Evolutionary conservation across 2,329 filamentous ascomycete species (phyloP).

Genomic region (Fusarium guadeloupense): DNA sequence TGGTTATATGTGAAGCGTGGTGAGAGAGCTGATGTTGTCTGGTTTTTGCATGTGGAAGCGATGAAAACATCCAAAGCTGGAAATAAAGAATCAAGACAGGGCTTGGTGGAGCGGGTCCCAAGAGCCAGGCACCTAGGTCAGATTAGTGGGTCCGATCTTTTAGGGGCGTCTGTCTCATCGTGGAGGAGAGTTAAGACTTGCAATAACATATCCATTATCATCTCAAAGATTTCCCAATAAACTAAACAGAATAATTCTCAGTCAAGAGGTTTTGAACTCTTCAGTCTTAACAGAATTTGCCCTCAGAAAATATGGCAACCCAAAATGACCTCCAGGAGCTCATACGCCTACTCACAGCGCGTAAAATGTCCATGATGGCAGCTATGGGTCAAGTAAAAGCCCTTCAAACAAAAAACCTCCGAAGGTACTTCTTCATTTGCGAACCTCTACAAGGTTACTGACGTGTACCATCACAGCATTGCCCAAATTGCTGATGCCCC

Average conservation of each 20-base stretch:
- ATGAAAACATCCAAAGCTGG: conserved; percentile 14
- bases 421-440: conserved; percentile 55
- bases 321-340: conserved; percentile 70
- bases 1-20: not conserved
- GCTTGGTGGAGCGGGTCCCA: conserved; percentile 38
- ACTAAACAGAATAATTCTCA: too few species aligned
- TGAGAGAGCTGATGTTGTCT: not conserved
- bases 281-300: too few species aligned
- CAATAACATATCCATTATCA: conserved; percentile 15
- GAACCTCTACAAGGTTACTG: not conserved
- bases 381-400: conserved; percentile 68
- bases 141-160: conserved; percentile 20
- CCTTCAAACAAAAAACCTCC: conserved; percentile 63
- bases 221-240: not conserved
- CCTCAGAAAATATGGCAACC: conserved; percentile 57
- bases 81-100: conserved; percentile 10
- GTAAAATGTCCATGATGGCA: conserved; percentile 67
- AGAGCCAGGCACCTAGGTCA: too few species aligned
- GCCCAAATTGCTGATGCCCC: conserved; percentile 63
- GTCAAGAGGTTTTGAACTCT: not conserved
- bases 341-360: conserved; percentile 66
- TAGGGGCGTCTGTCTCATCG: conserved; percentile 17
- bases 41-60: conserved; percentile 23
- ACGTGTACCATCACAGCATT: conserved; percentile 52
- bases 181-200: conserved; percentile 32